Percentiles rank a stretch among this genome's conserved stretches.
Conservation (phyloP, 257 asterid species). For the Voacanga thouarsii region DNA sequence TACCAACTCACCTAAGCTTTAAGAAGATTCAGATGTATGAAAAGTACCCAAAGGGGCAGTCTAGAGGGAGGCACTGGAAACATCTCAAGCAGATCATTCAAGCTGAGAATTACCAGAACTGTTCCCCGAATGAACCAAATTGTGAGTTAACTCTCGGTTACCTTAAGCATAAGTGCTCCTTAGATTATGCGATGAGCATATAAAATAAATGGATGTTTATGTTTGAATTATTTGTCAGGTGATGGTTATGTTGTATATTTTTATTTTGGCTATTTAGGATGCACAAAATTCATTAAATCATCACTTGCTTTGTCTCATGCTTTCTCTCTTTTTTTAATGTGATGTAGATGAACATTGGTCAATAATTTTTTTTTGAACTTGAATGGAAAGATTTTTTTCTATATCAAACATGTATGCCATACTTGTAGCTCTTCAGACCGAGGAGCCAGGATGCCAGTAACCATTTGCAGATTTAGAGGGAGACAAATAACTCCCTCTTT, state of each 20-base stretch:
- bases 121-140: constrained; percentile 59
- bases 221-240: background rate
- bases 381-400: background rate
- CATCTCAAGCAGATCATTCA: constrained; percentile 90
- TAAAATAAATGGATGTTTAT: background rate
- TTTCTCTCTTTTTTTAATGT: background rate
- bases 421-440: background rate
- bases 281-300: background rate
- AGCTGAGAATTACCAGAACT: constrained; percentile 81
- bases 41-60: constrained; percentile 92
- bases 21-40: constrained; percentile 89
- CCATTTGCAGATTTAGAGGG: background rate
- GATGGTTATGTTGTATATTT: background rate
- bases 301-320: too few relatives aligned
- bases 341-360: background rate
- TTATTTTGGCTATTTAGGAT: background rate
- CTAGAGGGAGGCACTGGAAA: constrained; percentile 79
- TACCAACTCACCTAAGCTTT: constrained; percentile 69
- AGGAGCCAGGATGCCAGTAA: background rate
- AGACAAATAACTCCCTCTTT: background rate
- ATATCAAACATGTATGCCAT: background rate
- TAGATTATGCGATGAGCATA: background rate
- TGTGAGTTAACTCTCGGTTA: constrained; percentile 43
- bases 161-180: background rate
- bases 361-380: background rate